Conservation (phyloP, 768 basidiomycete species). For the Tephrocybe sp. region DNA sequence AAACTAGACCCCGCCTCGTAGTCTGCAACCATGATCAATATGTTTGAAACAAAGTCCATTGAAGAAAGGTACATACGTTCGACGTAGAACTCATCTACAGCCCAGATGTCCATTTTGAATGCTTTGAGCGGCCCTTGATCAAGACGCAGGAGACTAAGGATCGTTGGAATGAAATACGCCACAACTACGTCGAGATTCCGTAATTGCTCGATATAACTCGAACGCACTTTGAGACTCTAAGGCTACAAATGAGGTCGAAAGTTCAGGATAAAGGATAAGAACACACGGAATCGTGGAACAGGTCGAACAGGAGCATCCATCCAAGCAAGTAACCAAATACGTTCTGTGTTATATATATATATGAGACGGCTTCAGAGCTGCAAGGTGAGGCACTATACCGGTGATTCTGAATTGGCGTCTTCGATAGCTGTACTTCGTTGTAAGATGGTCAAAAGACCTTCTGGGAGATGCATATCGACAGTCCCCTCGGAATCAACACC, state of each 20-base stretch:
- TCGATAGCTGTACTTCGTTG: slow-evolving; percentile 43
- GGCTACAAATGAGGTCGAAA: background rate
- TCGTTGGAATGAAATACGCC: slow-evolving; percentile 64
- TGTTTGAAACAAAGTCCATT: background rate
- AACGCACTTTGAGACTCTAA: slow-evolving; percentile 86
- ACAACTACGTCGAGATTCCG: slow-evolving; percentile 67
- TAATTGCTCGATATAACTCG: slow-evolving; percentile 85
- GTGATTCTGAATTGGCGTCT: slow-evolving; percentile 34
- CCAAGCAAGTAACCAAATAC: slow-evolving; percentile 72
- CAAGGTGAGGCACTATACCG: slow-evolving; percentile 26
- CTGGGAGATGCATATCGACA: slow-evolving; percentile 58
- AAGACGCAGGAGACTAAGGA: slow-evolving; percentile 68
- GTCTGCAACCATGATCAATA: slow-evolving; percentile 35
- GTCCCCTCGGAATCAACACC: slow-evolving; percentile 70
- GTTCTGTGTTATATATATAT: slow-evolving; percentile 31
- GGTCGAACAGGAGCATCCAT: slow-evolving; percentile 89
- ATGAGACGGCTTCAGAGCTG: background rate
- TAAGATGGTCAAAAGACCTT: slow-evolving; percentile 65
- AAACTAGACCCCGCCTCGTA: slow-evolving; percentile 54
- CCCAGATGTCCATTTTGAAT: slow-evolving; percentile 85
- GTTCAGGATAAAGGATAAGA: background rate
- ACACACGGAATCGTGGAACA: slow-evolving; percentile 82
- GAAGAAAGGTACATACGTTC: slow-evolving; percentile 55
- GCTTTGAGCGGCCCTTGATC: slow-evolving; percentile 63
- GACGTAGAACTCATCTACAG: slow-evolving; percentile 79